These are phyloP conservation scores for Xylaria cubensis DNA, from an alignment of 495 filamentous ascomycete species.

Conservation along the genomic window DNA sequence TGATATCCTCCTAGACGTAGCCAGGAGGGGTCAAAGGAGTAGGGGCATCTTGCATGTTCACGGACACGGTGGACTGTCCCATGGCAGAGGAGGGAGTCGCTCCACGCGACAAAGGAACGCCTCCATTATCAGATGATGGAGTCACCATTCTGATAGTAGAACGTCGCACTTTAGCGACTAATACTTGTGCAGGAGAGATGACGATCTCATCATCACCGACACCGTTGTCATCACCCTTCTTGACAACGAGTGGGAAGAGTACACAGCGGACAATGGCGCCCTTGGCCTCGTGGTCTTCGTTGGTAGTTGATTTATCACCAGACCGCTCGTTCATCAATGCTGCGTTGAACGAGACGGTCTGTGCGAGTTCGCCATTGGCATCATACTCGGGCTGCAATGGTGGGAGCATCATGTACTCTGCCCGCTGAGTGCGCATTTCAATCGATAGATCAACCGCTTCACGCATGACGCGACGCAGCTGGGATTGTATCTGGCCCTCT, in stretches of 20 bases:
- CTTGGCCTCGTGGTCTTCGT: slow-evolving; percentile 77
- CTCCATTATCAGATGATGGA: slow-evolving; percentile 40
- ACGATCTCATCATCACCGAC: slow-evolving; percentile 90
- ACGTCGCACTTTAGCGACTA: slow-evolving; percentile 59
- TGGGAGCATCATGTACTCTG: slow-evolving; percentile 97
- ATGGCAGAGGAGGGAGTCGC: slow-evolving; percentile 37
- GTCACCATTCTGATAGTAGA: slow-evolving; percentile 38
- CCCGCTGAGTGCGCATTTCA: slow-evolving; percentile 95
- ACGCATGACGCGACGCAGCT: slow-evolving; percentile 81
- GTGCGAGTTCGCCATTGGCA: slow-evolving; percentile 83
- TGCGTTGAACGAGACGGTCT: slow-evolving; percentile 85
- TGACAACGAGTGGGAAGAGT: slow-evolving; percentile 91
- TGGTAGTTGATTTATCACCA: slow-evolving; percentile 59
- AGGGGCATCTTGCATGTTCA: slow-evolving; percentile 38
- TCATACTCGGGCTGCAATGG: slow-evolving; percentile 96
- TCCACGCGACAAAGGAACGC: slow-evolving; percentile 38
- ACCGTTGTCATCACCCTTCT: slow-evolving; percentile 87
- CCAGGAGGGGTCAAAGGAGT: slow-evolving; percentile 35
- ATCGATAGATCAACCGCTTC: slow-evolving; percentile 86
- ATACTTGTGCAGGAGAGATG: slow-evolving; percentile 90
- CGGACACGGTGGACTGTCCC: slow-evolving; percentile 33
- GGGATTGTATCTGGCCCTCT: slow-evolving; percentile 74
- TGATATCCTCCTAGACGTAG: slow-evolving; percentile 31
- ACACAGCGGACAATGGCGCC: slow-evolving; percentile 85
- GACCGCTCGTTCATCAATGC: slow-evolving; percentile 91